These are phyloP conservation scores for Rhinocladiella similis DNA, from an alignment of 2,329 filamentous ascomycete species.

Conservation along the genomic window DNA sequence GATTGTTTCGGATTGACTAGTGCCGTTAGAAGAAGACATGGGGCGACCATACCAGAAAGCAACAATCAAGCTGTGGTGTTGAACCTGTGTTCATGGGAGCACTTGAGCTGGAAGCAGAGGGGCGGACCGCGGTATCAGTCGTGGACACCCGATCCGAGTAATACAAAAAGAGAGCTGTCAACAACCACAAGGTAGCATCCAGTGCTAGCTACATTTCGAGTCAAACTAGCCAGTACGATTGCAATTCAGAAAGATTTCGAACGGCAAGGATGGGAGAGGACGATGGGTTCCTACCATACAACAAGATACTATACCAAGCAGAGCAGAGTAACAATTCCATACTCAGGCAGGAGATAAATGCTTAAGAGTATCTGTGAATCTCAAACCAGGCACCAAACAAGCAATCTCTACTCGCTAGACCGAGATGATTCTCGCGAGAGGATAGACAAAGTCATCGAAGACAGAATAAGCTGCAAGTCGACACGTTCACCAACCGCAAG, in stretches of 20 bases:
- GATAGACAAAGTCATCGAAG: background rate
- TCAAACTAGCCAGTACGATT: slow-evolving; percentile 20
- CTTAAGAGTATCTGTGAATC: slow-evolving; percentile 28
- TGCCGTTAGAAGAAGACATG: too few relatives aligned
- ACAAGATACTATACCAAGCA: slow-evolving; percentile 69
- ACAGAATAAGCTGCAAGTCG: background rate
- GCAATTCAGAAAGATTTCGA: slow-evolving; percentile 13
- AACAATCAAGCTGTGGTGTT: too few relatives aligned
- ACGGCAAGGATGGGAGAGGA: slow-evolving; percentile 30
- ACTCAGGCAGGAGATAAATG: slow-evolving; percentile 30
- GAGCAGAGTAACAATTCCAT: slow-evolving; percentile 31
- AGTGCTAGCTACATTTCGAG: slow-evolving; percentile 10
- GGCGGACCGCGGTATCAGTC: background rate
- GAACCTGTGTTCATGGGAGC: background rate
- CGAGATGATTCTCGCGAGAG: background rate
- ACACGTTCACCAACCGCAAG: background rate
- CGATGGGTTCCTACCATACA: slow-evolving; percentile 55
- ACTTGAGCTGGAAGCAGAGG: background rate
- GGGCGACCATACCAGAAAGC: too few relatives aligned
- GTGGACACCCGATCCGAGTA: slow-evolving; percentile 3
- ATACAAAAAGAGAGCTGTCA: background rate
- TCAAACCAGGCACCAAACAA: slow-evolving; percentile 22
- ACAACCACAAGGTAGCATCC: slow-evolving; percentile 4
- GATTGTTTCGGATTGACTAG: too few relatives aligned
- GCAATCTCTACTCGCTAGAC: slow-evolving; percentile 18